Percentiles rank a stretch among this genome's conserved stretches.
Conservation (phyloP, 2,329 filamentous ascomycete genomes). For the Aureobasidium sp. region DNA sequence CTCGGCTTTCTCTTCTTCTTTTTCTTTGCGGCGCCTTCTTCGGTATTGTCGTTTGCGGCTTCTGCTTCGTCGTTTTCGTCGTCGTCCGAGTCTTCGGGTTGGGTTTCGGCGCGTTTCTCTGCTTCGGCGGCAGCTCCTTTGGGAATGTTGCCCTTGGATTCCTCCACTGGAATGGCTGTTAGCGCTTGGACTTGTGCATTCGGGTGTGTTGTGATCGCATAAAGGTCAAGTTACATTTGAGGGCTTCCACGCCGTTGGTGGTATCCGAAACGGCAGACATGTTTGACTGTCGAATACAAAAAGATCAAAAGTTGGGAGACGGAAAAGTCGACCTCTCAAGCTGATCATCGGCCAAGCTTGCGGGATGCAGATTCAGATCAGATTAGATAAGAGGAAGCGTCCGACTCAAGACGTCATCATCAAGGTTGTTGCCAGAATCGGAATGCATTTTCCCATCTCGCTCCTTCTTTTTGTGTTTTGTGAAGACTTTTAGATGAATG, state of each 20-base stretch:
- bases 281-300: background rate
- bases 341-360: background rate
- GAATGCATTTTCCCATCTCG: background rate
- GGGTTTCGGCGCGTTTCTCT: slow-evolving; percentile 24
- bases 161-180: slow-evolving; percentile 9
- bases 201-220: background rate
- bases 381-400: background rate
- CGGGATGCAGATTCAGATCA: background rate
- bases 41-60: slow-evolving; percentile 29
- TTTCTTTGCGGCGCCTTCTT: slow-evolving; percentile 35
- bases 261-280: slow-evolving; percentile 12
- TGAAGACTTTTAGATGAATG: background rate
- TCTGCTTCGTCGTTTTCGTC: slow-evolving; percentile 34
- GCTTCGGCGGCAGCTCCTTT: slow-evolving; percentile 15
- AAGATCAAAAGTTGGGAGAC: background rate
- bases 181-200: background rate
- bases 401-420: slow-evolving; percentile 1
- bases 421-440: background rate
- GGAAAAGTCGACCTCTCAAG: slow-evolving; percentile 1
- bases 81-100: slow-evolving; percentile 32
- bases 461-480: no score
- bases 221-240: slow-evolving; percentile 16
- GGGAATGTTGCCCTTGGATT: slow-evolving; percentile 18
- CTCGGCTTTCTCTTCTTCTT: slow-evolving; percentile 42
- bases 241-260: slow-evolving; percentile 5